A percentile compares a stretch with the other conserved stretches of the same genome.
Evolutionary conservation across 78 protist species (phyloP).

Genomic region (Anaeramoeba flamelloides): DNA sequence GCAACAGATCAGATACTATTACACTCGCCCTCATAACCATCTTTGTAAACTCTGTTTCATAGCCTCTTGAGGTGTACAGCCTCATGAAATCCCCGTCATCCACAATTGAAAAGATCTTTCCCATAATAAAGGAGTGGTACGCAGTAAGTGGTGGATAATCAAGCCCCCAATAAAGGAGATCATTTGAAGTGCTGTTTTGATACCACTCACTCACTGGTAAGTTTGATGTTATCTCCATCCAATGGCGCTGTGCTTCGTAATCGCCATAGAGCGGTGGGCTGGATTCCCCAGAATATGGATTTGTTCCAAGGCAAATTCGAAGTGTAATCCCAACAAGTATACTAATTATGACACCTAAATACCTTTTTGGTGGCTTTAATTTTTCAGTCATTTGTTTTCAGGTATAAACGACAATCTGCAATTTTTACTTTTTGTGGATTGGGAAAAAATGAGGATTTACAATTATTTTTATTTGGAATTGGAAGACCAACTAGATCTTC

Average conservation of each 20-base stretch:
- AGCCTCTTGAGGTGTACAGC: constrained; percentile 67
- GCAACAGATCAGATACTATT: constrained; percentile 43
- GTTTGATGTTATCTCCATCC: constrained; percentile 88
- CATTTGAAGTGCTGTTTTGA: constrained; percentile 43
- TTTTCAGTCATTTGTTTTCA: too few species aligned
- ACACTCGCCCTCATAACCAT: constrained; percentile 66
- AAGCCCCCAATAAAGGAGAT: constrained; percentile 88
- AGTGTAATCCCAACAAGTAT: too few species aligned
- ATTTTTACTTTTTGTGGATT: too few species aligned
- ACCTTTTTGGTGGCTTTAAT: too few species aligned
- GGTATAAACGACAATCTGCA: too few species aligned
- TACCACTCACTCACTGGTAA: constrained; percentile 48
- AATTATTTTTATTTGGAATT: too few species aligned
- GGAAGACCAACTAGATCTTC: too few species aligned
- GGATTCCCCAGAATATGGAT: constrained; percentile 4
- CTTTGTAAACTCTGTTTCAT: constrained; percentile 29
- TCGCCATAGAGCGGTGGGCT: constrained; percentile 85
- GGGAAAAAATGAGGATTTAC: too few species aligned
- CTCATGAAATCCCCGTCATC: constrained; percentile 42
- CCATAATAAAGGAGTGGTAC: constrained; percentile 47
- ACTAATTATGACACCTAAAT: too few species aligned
- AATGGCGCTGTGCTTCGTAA: constrained; percentile 93
- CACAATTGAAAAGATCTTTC: constrained; percentile 27
- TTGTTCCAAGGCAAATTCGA: neutral
- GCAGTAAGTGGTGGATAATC: constrained; percentile 97